These are phyloP conservation scores for Apiospora marii DNA, from an alignment of 2,329 filamentous ascomycete species.

Conservation along the genomic window DNA sequence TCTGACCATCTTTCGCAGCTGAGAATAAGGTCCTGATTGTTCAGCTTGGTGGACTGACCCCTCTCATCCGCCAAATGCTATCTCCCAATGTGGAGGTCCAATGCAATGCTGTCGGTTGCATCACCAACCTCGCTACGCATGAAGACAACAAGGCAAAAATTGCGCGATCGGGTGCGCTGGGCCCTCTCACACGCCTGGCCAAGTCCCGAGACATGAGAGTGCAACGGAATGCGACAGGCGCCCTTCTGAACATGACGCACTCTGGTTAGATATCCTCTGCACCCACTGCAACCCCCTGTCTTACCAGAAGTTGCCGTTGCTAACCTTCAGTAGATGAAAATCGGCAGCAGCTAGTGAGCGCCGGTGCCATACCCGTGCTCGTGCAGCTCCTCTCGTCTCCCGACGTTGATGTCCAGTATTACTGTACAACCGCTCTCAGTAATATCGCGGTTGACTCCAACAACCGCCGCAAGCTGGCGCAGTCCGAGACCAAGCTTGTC, in stretches of 20 bases:
- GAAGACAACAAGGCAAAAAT: conserved; percentile 99
- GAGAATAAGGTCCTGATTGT: conserved; percentile 99
- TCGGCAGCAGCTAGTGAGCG: conserved; percentile 94
- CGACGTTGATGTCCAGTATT: conserved; percentile 98
- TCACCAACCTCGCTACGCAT: conserved; percentile 96
- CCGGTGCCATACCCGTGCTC: conserved; percentile 95
- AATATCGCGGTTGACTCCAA: conserved; percentile 96
- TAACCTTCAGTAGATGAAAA: conserved; percentile 80
- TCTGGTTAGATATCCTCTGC: conserved; percentile 69
- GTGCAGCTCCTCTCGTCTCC: conserved; percentile 92
- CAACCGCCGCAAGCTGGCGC: conserved; percentile 89
- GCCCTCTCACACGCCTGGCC: conserved; percentile 87
- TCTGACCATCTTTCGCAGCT: conserved; percentile 63
- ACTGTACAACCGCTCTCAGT: conserved; percentile 97
- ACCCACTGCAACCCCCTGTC: conserved; percentile 28
- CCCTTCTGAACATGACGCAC: conserved; percentile 98
- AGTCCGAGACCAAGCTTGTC: conserved; percentile 89
- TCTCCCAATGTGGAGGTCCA: conserved; percentile 98
- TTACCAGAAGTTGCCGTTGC: conserved; percentile 31
- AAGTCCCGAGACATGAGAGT: conserved; percentile 99
- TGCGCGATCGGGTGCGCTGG: conserved; percentile 90
- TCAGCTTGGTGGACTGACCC: conserved; percentile 85
- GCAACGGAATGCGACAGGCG: conserved; percentile 95
- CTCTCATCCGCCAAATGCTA: conserved; percentile 97
- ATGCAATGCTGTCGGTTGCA: conserved; percentile 98